A percentile compares a stretch with the other conserved stretches of the same genome.
These are phyloP conservation scores for Polyporus tsugae DNA, from an alignment of 1,284 basidiomycete species.

Conservation along the genomic window DNA sequence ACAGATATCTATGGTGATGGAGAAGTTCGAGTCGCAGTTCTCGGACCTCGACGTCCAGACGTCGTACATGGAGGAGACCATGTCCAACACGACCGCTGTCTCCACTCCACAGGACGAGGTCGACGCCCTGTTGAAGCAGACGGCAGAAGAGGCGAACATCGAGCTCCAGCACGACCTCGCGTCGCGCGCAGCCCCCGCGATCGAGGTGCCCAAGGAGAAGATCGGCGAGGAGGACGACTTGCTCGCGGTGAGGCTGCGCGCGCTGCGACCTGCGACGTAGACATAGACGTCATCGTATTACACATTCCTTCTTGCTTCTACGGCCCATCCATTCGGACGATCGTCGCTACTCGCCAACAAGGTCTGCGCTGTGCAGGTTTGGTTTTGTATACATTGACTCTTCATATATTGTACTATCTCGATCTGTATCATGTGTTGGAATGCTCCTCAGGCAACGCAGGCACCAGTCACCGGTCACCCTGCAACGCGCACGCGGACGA, in stretches of 20 bases:
- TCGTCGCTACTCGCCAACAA: slow-evolving; percentile 13
- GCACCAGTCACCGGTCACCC: neutral
- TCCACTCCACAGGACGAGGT: slow-evolving; percentile 98
- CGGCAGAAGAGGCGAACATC: slow-evolving; percentile 97
- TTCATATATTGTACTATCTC: slow-evolving; percentile 26
- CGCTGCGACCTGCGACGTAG: slow-evolving; percentile 78
- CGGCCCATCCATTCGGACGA: slow-evolving; percentile 8
- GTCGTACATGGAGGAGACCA: slow-evolving; percentile 97
- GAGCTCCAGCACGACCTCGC: slow-evolving; percentile 93
- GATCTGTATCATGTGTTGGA: slow-evolving; percentile 25
- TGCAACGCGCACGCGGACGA: neutral
- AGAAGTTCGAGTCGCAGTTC: slow-evolving; percentile 98
- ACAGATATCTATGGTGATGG: slow-evolving; percentile 98
- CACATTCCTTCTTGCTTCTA: neutral
- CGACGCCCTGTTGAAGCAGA: slow-evolving; percentile 90
- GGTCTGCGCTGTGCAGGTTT: slow-evolving; percentile 19
- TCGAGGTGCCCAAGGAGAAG: slow-evolving; percentile 65
- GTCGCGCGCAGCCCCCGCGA: slow-evolving; percentile 63
- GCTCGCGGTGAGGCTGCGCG: slow-evolving; percentile 83
- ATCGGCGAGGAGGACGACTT: slow-evolving; percentile 81
- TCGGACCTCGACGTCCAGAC: slow-evolving; percentile 98
- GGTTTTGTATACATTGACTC: slow-evolving; percentile 31
- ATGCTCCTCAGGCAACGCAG: neutral
- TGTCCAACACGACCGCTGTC: slow-evolving; percentile 92
- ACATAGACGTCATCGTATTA: neutral